Evolutionary conservation across 1,139 yeast species (phyloP).

Genomic region (Taiozyma sp.): DNA sequence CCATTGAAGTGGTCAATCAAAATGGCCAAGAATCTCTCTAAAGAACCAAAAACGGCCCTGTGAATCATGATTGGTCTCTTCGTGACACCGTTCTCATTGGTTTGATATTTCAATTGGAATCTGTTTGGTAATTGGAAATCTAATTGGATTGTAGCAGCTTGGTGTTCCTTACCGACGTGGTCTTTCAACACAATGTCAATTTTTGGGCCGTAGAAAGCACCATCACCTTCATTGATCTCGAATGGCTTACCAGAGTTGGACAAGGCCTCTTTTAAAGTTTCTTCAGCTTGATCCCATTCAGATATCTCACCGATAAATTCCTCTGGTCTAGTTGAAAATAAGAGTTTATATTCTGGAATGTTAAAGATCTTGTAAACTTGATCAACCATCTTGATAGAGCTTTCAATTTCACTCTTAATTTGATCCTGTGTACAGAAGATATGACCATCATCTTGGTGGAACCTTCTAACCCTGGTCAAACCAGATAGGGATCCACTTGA

Average conservation of each 20-base stretch:
- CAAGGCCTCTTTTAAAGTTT: conserved; percentile 59
- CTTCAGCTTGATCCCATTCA: conserved; percentile 86
- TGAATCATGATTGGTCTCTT: conserved; percentile 87
- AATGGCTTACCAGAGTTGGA: conserved; percentile 57
- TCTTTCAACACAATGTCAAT: conserved; percentile 85
- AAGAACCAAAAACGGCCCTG: conserved; percentile 91
- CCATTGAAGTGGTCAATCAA: conserved; percentile 89
- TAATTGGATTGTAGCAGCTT: conserved; percentile 92
- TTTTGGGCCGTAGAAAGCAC: conserved; percentile 97
- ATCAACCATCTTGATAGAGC: conserved; percentile 70
- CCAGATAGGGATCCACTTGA: conserved; percentile 94
- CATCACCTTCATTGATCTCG: conserved; percentile 85
- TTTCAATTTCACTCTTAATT: conserved; percentile 69
- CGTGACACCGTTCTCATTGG: conserved; percentile 39
- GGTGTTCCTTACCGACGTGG: conserved; percentile 79
- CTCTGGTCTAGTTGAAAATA: conserved; percentile 84
- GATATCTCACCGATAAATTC: conserved; percentile 74
- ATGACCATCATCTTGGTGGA: conserved; percentile 99
- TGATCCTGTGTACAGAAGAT: conserved; percentile 86
- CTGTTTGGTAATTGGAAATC: conserved; percentile 92
- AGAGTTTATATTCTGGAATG: conserved; percentile 56
- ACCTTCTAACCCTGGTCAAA: conserved; percentile 87
- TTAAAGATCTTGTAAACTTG: conserved; percentile 79
- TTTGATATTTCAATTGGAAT: conserved; percentile 66
- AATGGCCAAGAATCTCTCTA: conserved; percentile 89